Percentiles rank a stretch among this genome's conserved stretches.
Evolutionary conservation across 352 stramenopile species (phyloP).

Genomic region (Globisporangium cylindrosporum): DNA sequence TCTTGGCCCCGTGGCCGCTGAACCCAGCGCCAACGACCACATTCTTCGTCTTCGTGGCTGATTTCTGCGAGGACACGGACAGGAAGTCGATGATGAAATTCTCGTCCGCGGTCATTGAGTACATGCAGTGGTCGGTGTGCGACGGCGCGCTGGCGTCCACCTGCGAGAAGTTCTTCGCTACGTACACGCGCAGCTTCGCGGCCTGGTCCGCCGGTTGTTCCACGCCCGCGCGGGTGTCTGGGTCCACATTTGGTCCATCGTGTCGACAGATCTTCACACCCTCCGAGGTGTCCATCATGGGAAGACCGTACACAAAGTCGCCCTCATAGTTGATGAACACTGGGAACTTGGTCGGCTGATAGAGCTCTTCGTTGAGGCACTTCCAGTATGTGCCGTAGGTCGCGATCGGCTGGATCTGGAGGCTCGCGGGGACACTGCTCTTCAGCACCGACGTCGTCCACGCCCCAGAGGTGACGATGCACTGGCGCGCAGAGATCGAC

Average conservation of each 20-base stretch:
- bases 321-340: conserved; percentile 68
- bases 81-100: conserved; percentile 78
- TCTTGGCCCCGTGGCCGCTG: conserved; percentile 84
- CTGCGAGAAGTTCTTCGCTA: conserved; percentile 43
- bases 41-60: conserved; percentile 24
- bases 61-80: conserved; percentile 2
- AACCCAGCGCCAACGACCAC: conserved; percentile 75
- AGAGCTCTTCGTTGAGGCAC: conserved; percentile 36
- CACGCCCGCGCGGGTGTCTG: conserved; percentile 36
- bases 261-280: conserved; percentile 81
- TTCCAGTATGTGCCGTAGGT: conserved; percentile 71
- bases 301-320: conserved; percentile 51
- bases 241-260: conserved; percentile 41
- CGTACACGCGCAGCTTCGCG: conserved; percentile 29
- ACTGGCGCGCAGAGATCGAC: conserved; percentile 29
- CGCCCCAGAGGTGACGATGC: conserved; percentile 55
- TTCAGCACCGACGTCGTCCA: conserved; percentile 44
- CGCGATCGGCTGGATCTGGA: conserved; percentile 55
- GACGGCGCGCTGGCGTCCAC: conserved; percentile 40
- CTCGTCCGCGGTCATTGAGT: conserved; percentile 75
- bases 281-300: conserved; percentile 34
- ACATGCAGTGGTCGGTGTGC: conserved; percentile 72
- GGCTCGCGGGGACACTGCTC: conserved; percentile 15
- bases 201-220: conserved; percentile 27
- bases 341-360: conserved; percentile 44